A percentile compares a stretch with the other conserved stretches of the same genome.
These are phyloP conservation scores for Hanseniaspora taiwanica DNA, from an alignment of 805 yeast genomes.

Conservation along the genomic window DNA sequence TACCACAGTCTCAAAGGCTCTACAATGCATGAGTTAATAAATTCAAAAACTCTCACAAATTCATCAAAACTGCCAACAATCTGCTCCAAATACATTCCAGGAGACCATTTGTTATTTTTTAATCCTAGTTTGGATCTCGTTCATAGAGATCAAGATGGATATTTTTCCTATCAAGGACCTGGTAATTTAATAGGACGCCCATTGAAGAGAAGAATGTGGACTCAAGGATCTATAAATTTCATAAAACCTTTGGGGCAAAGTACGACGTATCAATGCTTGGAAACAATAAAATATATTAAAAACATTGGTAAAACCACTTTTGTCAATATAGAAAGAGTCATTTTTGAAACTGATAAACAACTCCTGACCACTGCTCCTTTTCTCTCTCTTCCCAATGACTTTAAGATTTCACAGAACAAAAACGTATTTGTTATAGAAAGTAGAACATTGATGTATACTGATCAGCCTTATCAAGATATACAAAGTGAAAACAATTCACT, in stretches of 20 bases:
- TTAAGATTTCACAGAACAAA: conserved; percentile 7
- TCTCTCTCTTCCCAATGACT: too few species aligned
- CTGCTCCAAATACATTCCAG: conserved; percentile 23
- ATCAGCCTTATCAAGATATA: conserved; percentile 16
- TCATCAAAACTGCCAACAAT: not conserved
- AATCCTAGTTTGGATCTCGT: conserved; percentile 37
- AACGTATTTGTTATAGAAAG: conserved; percentile 32
- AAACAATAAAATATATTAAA: conserved; percentile 33
- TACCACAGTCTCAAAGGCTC: too few species aligned
- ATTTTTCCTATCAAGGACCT: conserved; percentile 69
- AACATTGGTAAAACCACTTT: conserved; percentile 26
- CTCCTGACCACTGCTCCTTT: too few species aligned
- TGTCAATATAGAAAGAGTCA: conserved; percentile 43
- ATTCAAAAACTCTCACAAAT: not conserved
- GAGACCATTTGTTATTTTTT: conserved; percentile 56
- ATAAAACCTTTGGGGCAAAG: conserved; percentile 25
- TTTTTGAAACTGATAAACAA: conserved; percentile 19
- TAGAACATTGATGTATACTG: conserved; percentile 51
- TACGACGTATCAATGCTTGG: conserved; percentile 35
- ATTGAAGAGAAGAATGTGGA: conserved; percentile 60
- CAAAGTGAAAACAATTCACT: not conserved
- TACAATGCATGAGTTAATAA: too few species aligned
- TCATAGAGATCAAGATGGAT: conserved; percentile 57
- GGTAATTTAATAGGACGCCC: conserved; percentile 11
- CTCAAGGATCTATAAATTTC: conserved; percentile 47